phyloP scores from a whole-genome alignment of 2,329 filamentous ascomycete genomes.

The Dactylellina parvicollis region DNA sequence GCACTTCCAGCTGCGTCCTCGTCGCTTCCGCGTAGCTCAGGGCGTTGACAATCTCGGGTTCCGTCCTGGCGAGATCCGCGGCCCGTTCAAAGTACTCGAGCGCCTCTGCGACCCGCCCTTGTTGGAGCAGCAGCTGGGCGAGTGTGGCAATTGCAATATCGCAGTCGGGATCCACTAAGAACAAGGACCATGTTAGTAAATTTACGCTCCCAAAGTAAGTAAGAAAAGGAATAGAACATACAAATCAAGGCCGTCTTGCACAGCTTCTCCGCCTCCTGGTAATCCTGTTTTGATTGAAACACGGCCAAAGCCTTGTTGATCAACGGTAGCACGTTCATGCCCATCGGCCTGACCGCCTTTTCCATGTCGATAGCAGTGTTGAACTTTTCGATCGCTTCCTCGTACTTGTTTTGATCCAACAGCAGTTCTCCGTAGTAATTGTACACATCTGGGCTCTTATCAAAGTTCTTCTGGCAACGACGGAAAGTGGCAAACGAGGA shows the following conservation, averaged over 20 bases:
- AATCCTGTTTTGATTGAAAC: conserved; percentile 99
- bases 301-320: conserved; percentile 98
- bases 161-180: conserved; percentile 91
- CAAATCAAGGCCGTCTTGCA: conserved; percentile 97
- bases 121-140: conserved; percentile 95
- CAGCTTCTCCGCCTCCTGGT: conserved; percentile 89
- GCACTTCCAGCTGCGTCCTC: conserved; percentile 88
- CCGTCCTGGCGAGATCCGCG: conserved; percentile 90
- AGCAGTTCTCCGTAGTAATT: conserved; percentile 99
- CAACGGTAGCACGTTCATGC: conserved; percentile 95
- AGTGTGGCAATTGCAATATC: conserved; percentile 99
- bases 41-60: conserved; percentile 94
- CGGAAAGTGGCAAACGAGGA: conserved; percentile 99
- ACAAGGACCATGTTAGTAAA: conserved; percentile 29
- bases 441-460: conserved; percentile 95
- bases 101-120: conserved; percentile 94
- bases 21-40: conserved; percentile 97
- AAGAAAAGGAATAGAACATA: conserved; percentile 66
- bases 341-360: conserved; percentile 89
- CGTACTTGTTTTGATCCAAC: conserved; percentile 93
- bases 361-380: conserved; percentile 99
- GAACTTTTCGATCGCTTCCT: conserved; percentile 96
- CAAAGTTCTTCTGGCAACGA: conserved; percentile 97
- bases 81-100: conserved; percentile 97
- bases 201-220: conserved; percentile 30